Conservation (phyloP, 345 rosid genomes). For the Microthlaspi erraticum region DNA sequence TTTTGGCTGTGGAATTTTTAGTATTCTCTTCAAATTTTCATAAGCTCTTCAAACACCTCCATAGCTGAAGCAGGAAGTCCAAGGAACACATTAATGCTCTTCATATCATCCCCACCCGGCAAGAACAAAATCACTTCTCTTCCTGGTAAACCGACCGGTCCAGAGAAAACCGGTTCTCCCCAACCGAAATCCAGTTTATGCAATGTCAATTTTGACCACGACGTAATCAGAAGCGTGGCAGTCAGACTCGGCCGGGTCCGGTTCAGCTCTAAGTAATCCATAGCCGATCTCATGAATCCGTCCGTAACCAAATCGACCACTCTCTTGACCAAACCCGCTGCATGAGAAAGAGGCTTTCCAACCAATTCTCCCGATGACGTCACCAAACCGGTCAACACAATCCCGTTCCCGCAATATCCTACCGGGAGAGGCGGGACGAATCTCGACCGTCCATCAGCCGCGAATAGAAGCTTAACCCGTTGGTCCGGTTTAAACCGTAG, state of each 20-base stretch:
- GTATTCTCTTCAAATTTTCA: conserved; percentile 34
- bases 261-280: conserved; percentile 74
- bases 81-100: conserved; percentile 66
- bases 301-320: conserved; percentile 65
- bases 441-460: conserved; percentile 75
- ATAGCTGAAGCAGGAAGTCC: conserved; percentile 85
- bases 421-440: conserved; percentile 70
- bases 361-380: conserved; percentile 64
- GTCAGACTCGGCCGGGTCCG: conserved; percentile 71
- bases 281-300: conserved; percentile 72
- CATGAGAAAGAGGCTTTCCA: conserved; percentile 56
- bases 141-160: conserved; percentile 79
- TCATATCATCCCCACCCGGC: conserved; percentile 55
- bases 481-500: conserved; percentile 64
- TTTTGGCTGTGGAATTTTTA: neutral
- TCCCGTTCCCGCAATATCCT: conserved; percentile 73
- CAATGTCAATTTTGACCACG: conserved; percentile 77
- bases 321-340: conserved; percentile 57
- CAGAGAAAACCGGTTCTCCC: conserved; percentile 73
- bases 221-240: conserved; percentile 71
- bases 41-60: conserved; percentile 60
- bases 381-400: conserved; percentile 64
- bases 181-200: conserved; percentile 77
- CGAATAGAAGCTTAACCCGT: conserved; percentile 74
- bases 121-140: conserved; percentile 75